Conservation (phyloP, 1,284 basidiomycete genomes). For the Leccinum cinnamomeum region DNA sequence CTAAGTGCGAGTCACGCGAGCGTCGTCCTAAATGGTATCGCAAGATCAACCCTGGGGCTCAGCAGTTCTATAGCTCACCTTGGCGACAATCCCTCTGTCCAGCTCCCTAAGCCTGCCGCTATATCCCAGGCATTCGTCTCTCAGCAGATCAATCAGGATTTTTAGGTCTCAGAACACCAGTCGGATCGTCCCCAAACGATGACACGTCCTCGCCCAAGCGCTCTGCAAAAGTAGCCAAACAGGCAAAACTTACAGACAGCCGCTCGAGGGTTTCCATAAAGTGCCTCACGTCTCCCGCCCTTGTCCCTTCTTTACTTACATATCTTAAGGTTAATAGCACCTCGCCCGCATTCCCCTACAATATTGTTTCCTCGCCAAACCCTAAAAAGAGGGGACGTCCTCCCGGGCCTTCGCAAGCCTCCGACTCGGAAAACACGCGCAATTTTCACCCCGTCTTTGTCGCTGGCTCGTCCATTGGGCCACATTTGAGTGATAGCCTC, state of each 20-base stretch:
- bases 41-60: constrained; percentile 18
- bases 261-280: constrained; percentile 43
- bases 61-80: constrained; percentile 21
- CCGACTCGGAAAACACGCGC: constrained; percentile 20
- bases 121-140: constrained; percentile 36
- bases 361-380: constrained; percentile 9
- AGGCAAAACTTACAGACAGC: constrained; percentile 42
- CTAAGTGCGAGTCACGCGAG: constrained; percentile 17
- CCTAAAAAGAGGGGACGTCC: constrained; percentile 17
- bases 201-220: constrained; percentile 53
- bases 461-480: constrained; percentile 30
- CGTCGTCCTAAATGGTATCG: constrained; percentile 28
- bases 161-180: constrained; percentile 53
- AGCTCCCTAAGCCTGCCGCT: constrained; percentile 13
- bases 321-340: constrained; percentile 39
- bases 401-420: constrained; percentile 18
- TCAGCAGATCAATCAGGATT: constrained; percentile 54
- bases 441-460: constrained; percentile 22
- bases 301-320: constrained; percentile 6
- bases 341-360: constrained; percentile 1
- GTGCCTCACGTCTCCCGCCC: constrained; percentile 28
- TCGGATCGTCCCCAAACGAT: constrained; percentile 49
- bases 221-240: constrained; percentile 36
- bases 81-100: constrained; percentile 28
- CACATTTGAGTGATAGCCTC: constrained; percentile 52